Base-by-base conservation (phyloP, 2,329 filamentous ascomycete species). In the Scedosporium dehoogii region DNA sequence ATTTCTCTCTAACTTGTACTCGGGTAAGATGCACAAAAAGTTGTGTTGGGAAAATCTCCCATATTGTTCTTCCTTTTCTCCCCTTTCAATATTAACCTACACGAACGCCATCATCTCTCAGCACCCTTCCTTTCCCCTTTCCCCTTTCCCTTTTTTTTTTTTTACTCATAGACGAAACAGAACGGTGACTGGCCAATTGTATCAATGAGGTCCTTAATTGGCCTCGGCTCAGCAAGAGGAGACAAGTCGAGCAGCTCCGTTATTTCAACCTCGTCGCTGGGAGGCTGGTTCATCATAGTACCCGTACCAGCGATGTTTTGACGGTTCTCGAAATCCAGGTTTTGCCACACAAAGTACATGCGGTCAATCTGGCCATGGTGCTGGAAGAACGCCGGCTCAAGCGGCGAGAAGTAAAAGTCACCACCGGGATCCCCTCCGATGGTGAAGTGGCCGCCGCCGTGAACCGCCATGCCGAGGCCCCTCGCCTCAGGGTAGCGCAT, bases 331-430 rank as follows among this genome's bases (percentile, higher is more conserved):
- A 70, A 73, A 66, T 79, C 73, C 23, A 77, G 73, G 62, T 77
- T 78, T 69, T 80, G 78, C 78, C 78, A 81, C 65, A 80, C 75
- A 68, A 76, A 79, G 68, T 77, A 79, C 57, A 77, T 70, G 12
- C 78, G 71, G 64, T 81, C 78, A 60, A 81, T 74, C 65, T 77
- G 72, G 27, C 66, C 63, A 63, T 75, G 71, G 33, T 73, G 72
- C 0, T 74, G 63, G 62, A 70, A 75, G 62, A 75, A 75, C 5
- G 64, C 70, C 29, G 73, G 73, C 46, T 75, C 73, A 9, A 72
- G 74, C 4, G 75, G 76, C 4, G 70, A 76, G 3, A 71, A 72
- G 61, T 69, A 76, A 58, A 76, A 72, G 60, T 78, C 75, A 25
- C 61, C 61, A 51, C 61, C 61, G 9, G 61, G 61, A n/a, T 63